Evolutionary conservation across 345 rosid species (phyloP).

Genomic region (Bruguiera parviflora): DNA sequence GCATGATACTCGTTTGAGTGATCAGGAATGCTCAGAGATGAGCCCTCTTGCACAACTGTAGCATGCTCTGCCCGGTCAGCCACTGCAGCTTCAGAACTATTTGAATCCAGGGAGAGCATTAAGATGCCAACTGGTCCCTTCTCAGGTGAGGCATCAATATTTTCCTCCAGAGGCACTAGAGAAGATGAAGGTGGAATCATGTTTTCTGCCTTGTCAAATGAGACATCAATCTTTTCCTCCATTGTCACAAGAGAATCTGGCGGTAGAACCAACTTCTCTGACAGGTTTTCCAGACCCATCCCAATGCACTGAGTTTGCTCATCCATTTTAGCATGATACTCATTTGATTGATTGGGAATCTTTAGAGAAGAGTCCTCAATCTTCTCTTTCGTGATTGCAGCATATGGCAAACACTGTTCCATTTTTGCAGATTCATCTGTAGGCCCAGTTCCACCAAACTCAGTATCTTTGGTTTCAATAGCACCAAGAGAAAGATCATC

Average conservation of each 20-base stretch:
- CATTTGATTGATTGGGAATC: background rate
- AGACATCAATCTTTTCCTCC: slow-evolving; percentile 9
- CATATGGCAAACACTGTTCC: background rate
- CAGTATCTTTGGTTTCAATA: background rate
- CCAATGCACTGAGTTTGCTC: background rate
- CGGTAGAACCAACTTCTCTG: background rate
- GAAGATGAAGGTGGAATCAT: background rate
- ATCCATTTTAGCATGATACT: background rate
- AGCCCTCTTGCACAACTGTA: background rate
- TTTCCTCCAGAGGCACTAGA: background rate
- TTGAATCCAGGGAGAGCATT: background rate
- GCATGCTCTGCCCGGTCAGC: slow-evolving; percentile 2
- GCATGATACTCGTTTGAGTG: background rate
- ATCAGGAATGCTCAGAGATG: background rate
- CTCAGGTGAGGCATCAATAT: background rate
- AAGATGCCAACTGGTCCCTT: background rate
- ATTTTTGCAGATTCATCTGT: slow-evolving; percentile 1
- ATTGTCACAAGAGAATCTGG: background rate
- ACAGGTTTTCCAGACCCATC: background rate
- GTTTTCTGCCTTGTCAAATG: background rate
- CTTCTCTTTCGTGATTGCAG: background rate
- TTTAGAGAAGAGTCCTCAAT: background rate
- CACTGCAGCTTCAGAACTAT: slow-evolving; percentile 2
- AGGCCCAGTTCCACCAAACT: slow-evolving; percentile 1
- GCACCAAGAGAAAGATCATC: background rate